Conservation (phyloP, 2,329 filamentous ascomycete species). For the Alternaria arborescens region DNA sequence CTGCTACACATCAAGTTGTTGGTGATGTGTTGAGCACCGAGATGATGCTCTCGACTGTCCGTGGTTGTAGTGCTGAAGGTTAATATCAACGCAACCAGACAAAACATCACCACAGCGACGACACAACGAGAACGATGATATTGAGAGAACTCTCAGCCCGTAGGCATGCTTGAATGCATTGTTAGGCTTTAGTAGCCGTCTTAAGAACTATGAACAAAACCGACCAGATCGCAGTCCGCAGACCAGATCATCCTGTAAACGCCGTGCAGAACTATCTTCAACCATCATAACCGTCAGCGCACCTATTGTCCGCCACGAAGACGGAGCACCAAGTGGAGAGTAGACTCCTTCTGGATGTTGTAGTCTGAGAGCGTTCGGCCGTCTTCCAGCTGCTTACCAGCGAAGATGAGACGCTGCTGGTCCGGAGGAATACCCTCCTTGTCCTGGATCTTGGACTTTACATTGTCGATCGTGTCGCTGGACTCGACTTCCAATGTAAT, state of each 20-base stretch:
- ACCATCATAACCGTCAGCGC: slow-evolving; percentile 21
- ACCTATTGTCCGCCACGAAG: slow-evolving; percentile 64
- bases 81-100: too few relatives aligned
- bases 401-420: slow-evolving; percentile 92
- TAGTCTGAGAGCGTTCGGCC: slow-evolving; percentile 91
- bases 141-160: slow-evolving; percentile 40
- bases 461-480: slow-evolving; percentile 91
- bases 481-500: slow-evolving; percentile 92
- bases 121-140: neutral
- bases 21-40: neutral
- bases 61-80: neutral
- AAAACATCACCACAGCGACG: neutral
- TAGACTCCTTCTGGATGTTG: slow-evolving; percentile 86
- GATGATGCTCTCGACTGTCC: neutral
- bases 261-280: slow-evolving; percentile 38
- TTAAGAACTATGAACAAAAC: slow-evolving; percentile 42
- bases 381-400: slow-evolving; percentile 92
- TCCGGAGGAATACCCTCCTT: slow-evolving; percentile 90
- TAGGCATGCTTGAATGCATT: slow-evolving; percentile 45
- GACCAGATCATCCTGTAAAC: slow-evolving; percentile 40
- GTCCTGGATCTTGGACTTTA: slow-evolving; percentile 85
- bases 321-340: slow-evolving; percentile 70
- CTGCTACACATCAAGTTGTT: neutral
- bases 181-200: slow-evolving; percentile 32
- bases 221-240: slow-evolving; percentile 28